A percentile compares a stretch with the other conserved stretches of the same genome.
Conservation (phyloP, 441 rosid genomes). For the Gossypium davidsonii region DNA sequence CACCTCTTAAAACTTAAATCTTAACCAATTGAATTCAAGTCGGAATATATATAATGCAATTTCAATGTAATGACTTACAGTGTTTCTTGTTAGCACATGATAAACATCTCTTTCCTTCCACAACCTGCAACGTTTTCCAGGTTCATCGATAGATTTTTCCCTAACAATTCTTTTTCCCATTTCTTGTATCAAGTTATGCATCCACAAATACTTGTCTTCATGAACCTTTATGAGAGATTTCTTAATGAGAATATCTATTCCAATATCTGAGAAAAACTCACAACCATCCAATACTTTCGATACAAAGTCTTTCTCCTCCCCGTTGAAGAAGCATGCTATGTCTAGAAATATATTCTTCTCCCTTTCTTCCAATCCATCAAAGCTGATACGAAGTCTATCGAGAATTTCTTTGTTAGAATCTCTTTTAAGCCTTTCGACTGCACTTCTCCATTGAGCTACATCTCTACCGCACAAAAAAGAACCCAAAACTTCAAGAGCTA, state of each 20-base stretch:
- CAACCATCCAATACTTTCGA: constrained; percentile 39
- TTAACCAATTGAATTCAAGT: no score
- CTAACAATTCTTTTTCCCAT: constrained; percentile 51
- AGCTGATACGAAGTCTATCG: constrained; percentile 35
- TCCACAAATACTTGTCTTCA: constrained; percentile 32
- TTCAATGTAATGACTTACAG: background rate
- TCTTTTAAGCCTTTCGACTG: constrained; percentile 30
- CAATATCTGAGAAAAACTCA: constrained; percentile 28
- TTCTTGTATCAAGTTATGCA: constrained; percentile 56
- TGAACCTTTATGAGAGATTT: constrained; percentile 41
- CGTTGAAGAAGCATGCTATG: constrained; percentile 48
- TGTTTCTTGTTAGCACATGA: constrained; percentile 30
- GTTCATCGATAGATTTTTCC: constrained; percentile 19
- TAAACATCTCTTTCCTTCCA: constrained; percentile 43
- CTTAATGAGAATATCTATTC: constrained; percentile 30
- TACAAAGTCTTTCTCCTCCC: constrained; percentile 29
- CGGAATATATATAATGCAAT: background rate
- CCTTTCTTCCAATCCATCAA: constrained; percentile 32
- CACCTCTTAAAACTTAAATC: no score
- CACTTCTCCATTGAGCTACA: constrained; percentile 32
- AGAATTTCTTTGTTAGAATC: constrained; percentile 29
- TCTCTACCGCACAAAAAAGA: constrained; percentile 42
- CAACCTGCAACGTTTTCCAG: constrained; percentile 40
- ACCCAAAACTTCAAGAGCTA: constrained; percentile 58
- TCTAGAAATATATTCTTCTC: constrained; percentile 48